A percentile compares a stretch with the other conserved stretches of the same genome.
phyloP scores from a whole-genome alignment of 139 green algal species.

The Protoeuglena noctilucae region DNA sequence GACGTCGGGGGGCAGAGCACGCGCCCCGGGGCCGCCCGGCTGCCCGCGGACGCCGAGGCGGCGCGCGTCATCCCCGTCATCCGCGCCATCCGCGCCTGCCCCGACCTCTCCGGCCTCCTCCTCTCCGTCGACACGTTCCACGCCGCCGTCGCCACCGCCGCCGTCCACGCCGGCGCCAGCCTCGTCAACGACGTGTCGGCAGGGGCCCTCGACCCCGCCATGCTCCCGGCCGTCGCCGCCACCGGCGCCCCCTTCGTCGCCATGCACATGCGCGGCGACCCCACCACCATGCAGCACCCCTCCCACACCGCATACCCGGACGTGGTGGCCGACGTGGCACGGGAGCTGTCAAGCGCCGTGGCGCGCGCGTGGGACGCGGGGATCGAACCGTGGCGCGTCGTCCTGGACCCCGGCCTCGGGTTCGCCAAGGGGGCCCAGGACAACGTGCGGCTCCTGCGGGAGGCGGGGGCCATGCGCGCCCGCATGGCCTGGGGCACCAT shows the following conservation, averaged over 20 bases:
- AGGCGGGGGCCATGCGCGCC: conserved; percentile 26
- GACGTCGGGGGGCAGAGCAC: conserved; percentile 94
- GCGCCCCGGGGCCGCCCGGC: conserved; percentile 40
- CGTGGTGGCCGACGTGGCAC: conserved; percentile 40
- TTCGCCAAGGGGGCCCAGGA: conserved; percentile 61
- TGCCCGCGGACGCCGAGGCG: conserved; percentile 51
- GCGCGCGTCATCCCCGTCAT: conserved; percentile 69
- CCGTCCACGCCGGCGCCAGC: conserved; percentile 59
- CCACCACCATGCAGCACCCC: conserved; percentile 50
- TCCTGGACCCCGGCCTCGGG: conserved; percentile 78
- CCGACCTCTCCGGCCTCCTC: conserved; percentile 10
- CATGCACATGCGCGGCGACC: conserved; percentile 89
- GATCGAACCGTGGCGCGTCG: conserved; percentile 67
- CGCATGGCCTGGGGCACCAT: conserved; percentile 19
- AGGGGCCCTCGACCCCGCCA: conserved; percentile 52
- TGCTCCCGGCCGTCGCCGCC: conserved; percentile 50
- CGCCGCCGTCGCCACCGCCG: conserved; percentile 42
- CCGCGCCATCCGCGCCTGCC: conserved; percentile 13
- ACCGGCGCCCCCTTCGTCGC: conserved; percentile 75
- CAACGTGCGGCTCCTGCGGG: conserved; percentile 47
- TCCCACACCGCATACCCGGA: conserved; percentile 39
- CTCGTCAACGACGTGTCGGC: conserved; percentile 93
- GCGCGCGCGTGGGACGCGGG: conserved; percentile 42
- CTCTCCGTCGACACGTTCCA: conserved; percentile 91
- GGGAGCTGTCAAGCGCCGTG: conserved; percentile 33